Evolutionary conservation across 179 eudicot species (phyloP), one percentile per base, ranked within the genome.

Genomic region (Silene noctiflora): DNA sequence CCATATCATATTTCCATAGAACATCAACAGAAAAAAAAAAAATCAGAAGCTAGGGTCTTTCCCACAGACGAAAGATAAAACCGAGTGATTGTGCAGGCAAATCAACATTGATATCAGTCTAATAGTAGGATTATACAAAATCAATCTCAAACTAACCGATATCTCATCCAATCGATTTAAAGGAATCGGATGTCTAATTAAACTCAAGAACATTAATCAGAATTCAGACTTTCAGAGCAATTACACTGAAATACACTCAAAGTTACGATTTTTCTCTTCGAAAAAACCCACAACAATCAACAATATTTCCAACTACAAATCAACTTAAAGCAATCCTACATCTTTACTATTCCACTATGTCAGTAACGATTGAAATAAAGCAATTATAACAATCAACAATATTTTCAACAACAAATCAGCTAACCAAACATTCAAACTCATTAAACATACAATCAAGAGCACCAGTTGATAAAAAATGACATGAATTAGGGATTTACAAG

Each of bases 241-340:
- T 21, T 4, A 69, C 14, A 69, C 4, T 6, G 19, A 31, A 67
- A 13, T 2, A 66, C 44, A 31, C 14, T 66, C 21, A 42, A 31
- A 17, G 12, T 3, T 12, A 25, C 6, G 29, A 64, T 14, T 25
- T 4, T 25, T 63, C 33, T 1, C 68, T 12, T 4, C n/a, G 25
- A 21, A 6, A 3, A 20, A 22, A 22, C 0, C 1, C 20, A 4
- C 19, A 13, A 65, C 39, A 65, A 65, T 65, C 20, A 27, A 65
- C 69, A 29, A 29, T 33, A 7, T 17, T 67, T 20, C 12, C 58
- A 20, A 8, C 7, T 3, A 69, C 27, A 21, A 69, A 42, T 20
- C 56, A 69, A 29, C 72, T 69, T 7, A 69, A 44, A 44, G 2
- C 7, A 69, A 44, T 10, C 51, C 29, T 65, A 21, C 72, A 66